Evolutionary conservation across 768 basidiomycete species (phyloP).

Genomic region (Suillus subluteus): DNA sequence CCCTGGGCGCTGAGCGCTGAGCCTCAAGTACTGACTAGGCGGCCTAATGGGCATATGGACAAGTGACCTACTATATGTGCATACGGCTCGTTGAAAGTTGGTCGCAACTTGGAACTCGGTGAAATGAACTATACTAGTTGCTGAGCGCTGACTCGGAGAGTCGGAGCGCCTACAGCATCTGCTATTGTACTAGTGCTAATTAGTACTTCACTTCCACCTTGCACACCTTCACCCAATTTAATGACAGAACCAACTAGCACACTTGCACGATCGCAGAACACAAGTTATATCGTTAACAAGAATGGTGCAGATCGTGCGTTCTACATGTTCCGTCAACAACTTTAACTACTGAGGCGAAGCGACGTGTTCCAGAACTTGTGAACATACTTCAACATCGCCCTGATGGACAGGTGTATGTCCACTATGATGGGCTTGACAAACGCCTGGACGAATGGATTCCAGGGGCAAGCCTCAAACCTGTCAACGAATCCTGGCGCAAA

Average conservation of each 20-base stretch:
- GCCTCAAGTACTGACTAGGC: background rate
- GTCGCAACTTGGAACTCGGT: background rate
- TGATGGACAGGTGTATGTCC: conserved; percentile 64
- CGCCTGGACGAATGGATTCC: conserved; percentile 77
- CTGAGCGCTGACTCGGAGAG: background rate
- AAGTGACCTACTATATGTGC: background rate
- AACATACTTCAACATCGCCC: conserved; percentile 55
- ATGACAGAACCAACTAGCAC: conserved; percentile 25
- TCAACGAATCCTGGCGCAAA: conserved; percentile 16
- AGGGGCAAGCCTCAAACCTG: conserved; percentile 38
- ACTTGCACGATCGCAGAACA: conserved; percentile 10
- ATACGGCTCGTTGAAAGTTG: background rate
- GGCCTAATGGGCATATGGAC: background rate
- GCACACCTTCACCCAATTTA: background rate
- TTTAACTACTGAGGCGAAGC: conserved; percentile 9
- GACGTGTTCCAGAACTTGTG: conserved; percentile 42
- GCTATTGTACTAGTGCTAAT: background rate
- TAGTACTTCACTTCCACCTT: background rate
- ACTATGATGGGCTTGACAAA: conserved; percentile 72
- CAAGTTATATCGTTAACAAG: conserved; percentile 33
- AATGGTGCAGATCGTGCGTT: conserved; percentile 41
- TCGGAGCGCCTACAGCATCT: background rate
- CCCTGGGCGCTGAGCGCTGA: background rate
- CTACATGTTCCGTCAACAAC: conserved; percentile 16
- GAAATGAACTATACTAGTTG: background rate